Evolutionary conservation across 2,329 filamentous ascomycete species (phyloP), one percentile per base, ranked within the genome.

Genomic region (Paraphoma chrysanthemicola): DNA sequence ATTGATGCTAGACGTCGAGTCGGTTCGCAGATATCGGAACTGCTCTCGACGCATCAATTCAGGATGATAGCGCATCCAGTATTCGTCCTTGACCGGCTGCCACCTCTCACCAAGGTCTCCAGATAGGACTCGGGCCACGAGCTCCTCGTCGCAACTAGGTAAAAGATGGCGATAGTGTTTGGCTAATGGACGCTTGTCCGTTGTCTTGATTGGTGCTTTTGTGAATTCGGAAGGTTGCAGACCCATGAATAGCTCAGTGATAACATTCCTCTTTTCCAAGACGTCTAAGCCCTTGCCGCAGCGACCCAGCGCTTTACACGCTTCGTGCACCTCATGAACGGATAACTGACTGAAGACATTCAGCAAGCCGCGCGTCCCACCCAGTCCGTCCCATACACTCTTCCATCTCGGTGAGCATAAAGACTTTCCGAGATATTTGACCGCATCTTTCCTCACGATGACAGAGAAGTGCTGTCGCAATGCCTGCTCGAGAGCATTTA

Each of bases 301-400:
- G 14, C 53, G 33, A 2, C 58, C 60, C 2, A 75, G 62, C 0
- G 57, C 60, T 16, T 47, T 56, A 38, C 67, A 72, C 1, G 66
- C 53, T 17, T 54, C 29, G 10, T 51, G 56, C 1, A 73, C 57
- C 29, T 75, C 70, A 1, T 44, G 23, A 10, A 73, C 70, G 0
- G 70, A 74, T 6, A 74, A 54, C 17, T 66, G 51, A 11, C 47
- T 59, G 41, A 70, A 57, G 2, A 72, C 42, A 2, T 59, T 56
- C 6, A 72, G 49, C n/a, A 74, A n/a, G 4, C 71, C 72, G 18
- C 30, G n/a, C 5, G 51, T 59, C 8, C 66, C 67, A 2, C 70
- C 72, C n/a, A 75, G 44, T 0, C 50, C 60, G n/a, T 70, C 63
- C 70, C 70, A 74, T 1, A 52, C 60, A n/a, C 59, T 45, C 28